Evolutionary conservation across 805 yeast species (phyloP).

Genomic region (Saturnispora quitensis): DNA sequence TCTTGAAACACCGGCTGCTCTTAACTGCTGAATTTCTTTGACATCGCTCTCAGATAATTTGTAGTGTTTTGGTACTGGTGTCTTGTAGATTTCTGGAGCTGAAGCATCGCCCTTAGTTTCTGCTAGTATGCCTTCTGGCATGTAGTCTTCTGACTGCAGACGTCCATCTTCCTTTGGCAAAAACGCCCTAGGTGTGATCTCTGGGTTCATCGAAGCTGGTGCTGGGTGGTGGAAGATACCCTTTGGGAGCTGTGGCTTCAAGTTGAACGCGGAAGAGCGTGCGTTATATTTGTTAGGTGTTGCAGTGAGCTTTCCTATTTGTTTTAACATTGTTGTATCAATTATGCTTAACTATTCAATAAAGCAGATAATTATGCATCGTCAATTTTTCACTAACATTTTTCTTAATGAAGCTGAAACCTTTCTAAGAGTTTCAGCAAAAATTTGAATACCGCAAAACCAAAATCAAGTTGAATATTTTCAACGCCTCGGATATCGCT

Average conservation of each 20-base stretch:
- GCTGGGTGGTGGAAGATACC: conserved; percentile 31
- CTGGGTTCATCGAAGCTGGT: conserved; percentile 27
- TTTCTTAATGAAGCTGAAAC: too few species aligned
- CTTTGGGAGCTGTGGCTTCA: conserved; percentile 26
- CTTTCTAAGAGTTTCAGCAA: too few species aligned
- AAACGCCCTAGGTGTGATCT: conserved; percentile 28
- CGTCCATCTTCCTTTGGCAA: conserved; percentile 27
- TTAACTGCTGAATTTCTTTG: conserved; percentile 22
- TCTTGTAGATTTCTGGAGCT: conserved; percentile 24
- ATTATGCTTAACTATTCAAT: not conserved
- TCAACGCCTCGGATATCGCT: not conserved
- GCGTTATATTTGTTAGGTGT: conserved; percentile 30
- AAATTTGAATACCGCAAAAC: too few species aligned
- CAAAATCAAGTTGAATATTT: too few species aligned
- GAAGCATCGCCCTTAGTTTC: not conserved
- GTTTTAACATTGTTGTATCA: not conserved
- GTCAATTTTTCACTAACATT: not conserved
- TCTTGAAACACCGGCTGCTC: conserved; percentile 25
- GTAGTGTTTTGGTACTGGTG: conserved; percentile 21
- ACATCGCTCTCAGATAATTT: conserved; percentile 20
- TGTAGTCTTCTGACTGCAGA: conserved; percentile 20
- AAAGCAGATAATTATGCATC: not conserved
- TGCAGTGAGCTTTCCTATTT: conserved; percentile 18
- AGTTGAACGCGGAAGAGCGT: conserved; percentile 30
- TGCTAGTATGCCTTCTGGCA: conserved; percentile 18